phyloP scores from a whole-genome alignment of 1,284 basidiomycete genomes.

The Cryptococcus sp. region DNA sequence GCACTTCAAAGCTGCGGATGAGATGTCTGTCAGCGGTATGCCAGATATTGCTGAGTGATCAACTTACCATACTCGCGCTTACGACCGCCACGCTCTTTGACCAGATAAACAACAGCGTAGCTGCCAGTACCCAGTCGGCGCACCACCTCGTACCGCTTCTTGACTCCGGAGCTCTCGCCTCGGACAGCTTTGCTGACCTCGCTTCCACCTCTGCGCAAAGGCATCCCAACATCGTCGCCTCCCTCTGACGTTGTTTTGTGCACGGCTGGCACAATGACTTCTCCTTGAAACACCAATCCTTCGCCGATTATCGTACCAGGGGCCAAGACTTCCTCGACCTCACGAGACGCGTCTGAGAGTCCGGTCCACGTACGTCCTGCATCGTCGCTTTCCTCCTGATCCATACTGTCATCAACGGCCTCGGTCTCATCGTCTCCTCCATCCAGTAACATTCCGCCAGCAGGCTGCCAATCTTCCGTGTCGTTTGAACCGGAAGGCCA shows the following conservation, averaged over 20 bases:
- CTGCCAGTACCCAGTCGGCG: constrained; percentile 81
- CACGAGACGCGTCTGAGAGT: constrained; percentile 19
- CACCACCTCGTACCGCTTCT: constrained; percentile 70
- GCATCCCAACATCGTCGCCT: constrained; percentile 32
- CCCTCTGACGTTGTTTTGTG: constrained; percentile 27
- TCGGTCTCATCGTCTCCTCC: constrained; percentile 30
- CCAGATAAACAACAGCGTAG: constrained; percentile 91
- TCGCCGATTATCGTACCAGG: constrained; percentile 50
- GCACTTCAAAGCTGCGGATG: constrained; percentile 79
- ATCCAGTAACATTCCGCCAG: constrained; percentile 45
- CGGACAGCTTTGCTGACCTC: constrained; percentile 31
- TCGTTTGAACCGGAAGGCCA: constrained; percentile 37
- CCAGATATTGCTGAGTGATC: background rate
- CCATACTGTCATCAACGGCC: constrained; percentile 20
- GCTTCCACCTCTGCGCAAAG: constrained; percentile 45
- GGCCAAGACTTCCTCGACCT: constrained; percentile 39
- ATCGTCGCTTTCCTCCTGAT: constrained; percentile 14
- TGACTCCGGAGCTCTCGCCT: constrained; percentile 15
- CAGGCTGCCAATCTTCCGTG: constrained; percentile 46
- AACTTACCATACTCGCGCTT: constrained; percentile 71
- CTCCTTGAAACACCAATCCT: constrained; percentile 49
- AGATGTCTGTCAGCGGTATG: constrained; percentile 1
- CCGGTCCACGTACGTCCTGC: constrained; percentile 19
- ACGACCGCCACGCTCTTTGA: constrained; percentile 78
- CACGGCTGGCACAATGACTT: constrained; percentile 47